Percentiles rank a stretch among this genome's conserved stretches.
Conservation (phyloP, 2,329 filamentous ascomycete genomes). For the Thermoascus crustaceus region DNA sequence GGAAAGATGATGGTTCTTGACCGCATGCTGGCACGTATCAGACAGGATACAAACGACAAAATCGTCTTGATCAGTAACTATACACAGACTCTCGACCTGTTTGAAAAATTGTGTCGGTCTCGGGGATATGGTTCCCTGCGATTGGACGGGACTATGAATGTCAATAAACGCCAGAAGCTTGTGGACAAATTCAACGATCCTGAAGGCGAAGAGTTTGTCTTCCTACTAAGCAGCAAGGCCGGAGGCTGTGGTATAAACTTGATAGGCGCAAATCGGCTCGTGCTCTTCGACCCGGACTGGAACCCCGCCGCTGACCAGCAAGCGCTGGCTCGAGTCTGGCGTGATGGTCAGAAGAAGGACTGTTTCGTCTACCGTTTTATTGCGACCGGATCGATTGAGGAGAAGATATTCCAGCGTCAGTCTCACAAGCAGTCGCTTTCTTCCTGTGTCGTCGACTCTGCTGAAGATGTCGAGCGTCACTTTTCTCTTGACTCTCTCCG, state of each 20-base stretch:
- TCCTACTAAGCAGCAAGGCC: constrained; percentile 92
- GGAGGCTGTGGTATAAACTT: constrained; percentile 94
- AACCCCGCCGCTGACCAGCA: constrained; percentile 97
- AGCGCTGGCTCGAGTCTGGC: constrained; percentile 93
- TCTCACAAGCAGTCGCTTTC: constrained; percentile 97
- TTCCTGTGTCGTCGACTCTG: constrained; percentile 90
- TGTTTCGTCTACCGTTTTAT: constrained; percentile 99
- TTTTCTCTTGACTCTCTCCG: constrained; percentile 86
- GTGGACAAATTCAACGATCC: constrained; percentile 98
- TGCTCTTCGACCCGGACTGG: constrained; percentile 96
- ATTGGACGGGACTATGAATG: constrained; percentile 94
- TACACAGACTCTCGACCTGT: constrained; percentile 89
- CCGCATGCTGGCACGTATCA: constrained; percentile 91
- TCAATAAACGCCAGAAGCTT: constrained; percentile 92
- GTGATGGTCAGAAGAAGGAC: constrained; percentile 97
- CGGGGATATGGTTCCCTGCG: constrained; percentile 79
- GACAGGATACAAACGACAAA: constrained; percentile 95
- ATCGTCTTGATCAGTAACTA: constrained; percentile 99
- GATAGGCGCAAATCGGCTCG: constrained; percentile 86
- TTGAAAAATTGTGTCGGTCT: constrained; percentile 79
- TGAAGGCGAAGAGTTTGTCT: constrained; percentile 80
- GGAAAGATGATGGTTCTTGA: constrained; percentile 99
- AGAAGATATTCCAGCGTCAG: constrained; percentile 98
- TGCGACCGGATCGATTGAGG: constrained; percentile 92
- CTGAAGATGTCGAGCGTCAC: constrained; percentile 93